These are phyloP conservation scores for Vitis cinerea DNA, from an alignment of 164 flowering plant genomes.

Conservation along the genomic window DNA sequence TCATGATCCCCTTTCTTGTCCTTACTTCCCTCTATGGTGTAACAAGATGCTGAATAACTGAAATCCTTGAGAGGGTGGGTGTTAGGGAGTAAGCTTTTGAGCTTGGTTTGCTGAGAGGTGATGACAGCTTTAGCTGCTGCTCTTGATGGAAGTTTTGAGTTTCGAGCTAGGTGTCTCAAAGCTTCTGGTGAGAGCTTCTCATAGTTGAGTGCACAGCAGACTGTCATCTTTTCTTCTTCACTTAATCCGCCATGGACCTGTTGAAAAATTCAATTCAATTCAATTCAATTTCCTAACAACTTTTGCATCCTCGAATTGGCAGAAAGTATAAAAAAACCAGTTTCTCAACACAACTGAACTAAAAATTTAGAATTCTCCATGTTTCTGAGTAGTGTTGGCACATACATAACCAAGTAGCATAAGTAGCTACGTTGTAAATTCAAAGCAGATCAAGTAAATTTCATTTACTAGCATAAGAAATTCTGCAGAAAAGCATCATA, in stretches of 20 bases:
- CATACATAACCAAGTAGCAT: not conserved
- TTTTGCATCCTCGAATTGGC: no score
- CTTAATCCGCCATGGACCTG: slow-evolving; percentile 64
- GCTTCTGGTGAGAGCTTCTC: slow-evolving; percentile 57
- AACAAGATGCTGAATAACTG: slow-evolving; percentile 12
- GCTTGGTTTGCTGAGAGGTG: slow-evolving; percentile 36
- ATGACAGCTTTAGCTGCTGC: slow-evolving; percentile 32
- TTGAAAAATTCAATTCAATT: not conserved
- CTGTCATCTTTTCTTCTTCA: slow-evolving; percentile 44
- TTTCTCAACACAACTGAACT: no score
- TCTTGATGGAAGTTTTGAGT: slow-evolving; percentile 50
- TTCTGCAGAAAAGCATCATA: slow-evolving; percentile 11
- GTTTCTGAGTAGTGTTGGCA: no score
- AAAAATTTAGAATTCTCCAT: no score
- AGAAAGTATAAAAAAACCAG: no score
- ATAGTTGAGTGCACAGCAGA: slow-evolving; percentile 47
- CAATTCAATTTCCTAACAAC: no score
- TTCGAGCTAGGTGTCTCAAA: slow-evolving; percentile 40
- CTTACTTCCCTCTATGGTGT: slow-evolving; percentile 7
- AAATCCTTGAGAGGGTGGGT: slow-evolving; percentile 12
- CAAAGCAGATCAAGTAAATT: not conserved
- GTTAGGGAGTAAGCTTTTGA: slow-evolving; percentile 32
- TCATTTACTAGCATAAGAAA: not conserved
- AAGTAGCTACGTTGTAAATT: not conserved
- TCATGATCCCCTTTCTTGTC: slow-evolving; percentile 16